Conservation (phyloP, 106 monocot genomes). For the Hemerocallis citrina region DNA sequence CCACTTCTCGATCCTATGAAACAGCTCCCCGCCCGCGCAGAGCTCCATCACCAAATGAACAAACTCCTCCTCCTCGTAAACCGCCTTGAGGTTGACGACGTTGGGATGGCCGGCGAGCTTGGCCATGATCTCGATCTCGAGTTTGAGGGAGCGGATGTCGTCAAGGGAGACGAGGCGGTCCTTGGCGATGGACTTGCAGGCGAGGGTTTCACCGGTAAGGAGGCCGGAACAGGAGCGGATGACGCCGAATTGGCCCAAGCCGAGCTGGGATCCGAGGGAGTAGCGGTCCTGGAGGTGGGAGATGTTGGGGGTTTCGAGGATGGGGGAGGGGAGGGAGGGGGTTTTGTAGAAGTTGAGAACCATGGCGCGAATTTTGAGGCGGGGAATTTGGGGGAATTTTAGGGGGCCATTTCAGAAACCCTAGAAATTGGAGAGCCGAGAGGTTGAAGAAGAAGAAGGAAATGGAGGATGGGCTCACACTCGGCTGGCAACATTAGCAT, state of each 20-base stretch:
- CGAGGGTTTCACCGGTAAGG: constrained; percentile 45
- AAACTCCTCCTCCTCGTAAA: constrained; percentile 67
- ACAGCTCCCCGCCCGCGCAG: constrained; percentile 91
- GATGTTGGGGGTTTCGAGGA: constrained; percentile 52
- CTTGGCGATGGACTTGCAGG: constrained; percentile 92
- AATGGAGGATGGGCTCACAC: no score
- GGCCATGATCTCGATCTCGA: constrained; percentile 93
- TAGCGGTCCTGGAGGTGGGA: constrained; percentile 59
- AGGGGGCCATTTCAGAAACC: no score
- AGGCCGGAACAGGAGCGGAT: constrained; percentile 63
- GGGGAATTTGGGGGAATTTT: no score
- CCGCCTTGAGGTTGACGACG: constrained; percentile 76
- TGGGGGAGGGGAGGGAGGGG: constrained; percentile 31
- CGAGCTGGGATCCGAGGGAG: constrained; percentile 49
- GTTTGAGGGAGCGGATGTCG: constrained; percentile 61
- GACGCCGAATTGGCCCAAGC: constrained; percentile 90
- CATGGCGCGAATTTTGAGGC: no score
- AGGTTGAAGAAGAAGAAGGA: no score
- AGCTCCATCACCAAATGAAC: constrained; percentile 93
- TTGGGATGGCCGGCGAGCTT: constrained; percentile 81
- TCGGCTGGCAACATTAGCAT: no score
- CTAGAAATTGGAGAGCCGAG: no score
- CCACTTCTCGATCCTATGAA: constrained; percentile 54
- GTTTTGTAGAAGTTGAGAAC: constrained; percentile 69
- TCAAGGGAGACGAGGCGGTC: constrained; percentile 62